Base-by-base conservation (phyloP, 306 rosid species). In the Quercus dentata region DNA sequence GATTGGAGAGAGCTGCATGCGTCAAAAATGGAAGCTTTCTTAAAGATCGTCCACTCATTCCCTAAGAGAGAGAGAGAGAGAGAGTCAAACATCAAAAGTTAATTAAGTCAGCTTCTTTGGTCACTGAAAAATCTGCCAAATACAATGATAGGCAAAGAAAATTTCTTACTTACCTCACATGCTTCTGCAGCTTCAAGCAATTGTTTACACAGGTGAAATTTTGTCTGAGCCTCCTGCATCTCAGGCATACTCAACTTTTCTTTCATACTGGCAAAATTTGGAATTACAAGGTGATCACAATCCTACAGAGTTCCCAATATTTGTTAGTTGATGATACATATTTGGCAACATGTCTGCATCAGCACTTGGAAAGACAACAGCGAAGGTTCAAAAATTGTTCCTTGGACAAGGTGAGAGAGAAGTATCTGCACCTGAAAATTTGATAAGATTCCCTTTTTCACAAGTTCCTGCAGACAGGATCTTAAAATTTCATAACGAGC, bases 1-100 rank as follows among this genome's bases (percentile, higher is more conserved):
- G 94, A 88, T 91, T 82, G 52, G 91, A 80, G 68, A 91, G 92
- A 25, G 92, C 90, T 19, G 97, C 94, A 62, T 93, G 98, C 5
- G 93, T 89, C 78, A 96, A 83, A 84, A 96, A 96, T 18, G 99
- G 98, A 81, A 95, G 98, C 89, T 95, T 95, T 89, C 98, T 89
- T 81, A 96, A 80, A 44, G 92, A 85, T 74, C 98, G 89, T 81
- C 99, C 98, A 51, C 99, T 96, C 91, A 89, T 74, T 80, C 99
- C 98, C 99, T 96, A 78, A 59, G 21, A 75, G 63, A 28, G 44
- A 54, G n/a, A n/a, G n/a, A n/a, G n/a, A n/a, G 27, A 5, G 21
- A 38, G 73, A 25, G 61, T 81, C 79, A 81, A 23, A 55, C 5
- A 5, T 23, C 61, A 15, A 52, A 33, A 1, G 69, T 74, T 20